Evolutionary conservation across 371 early-diverging fungal species (phyloP).

Genomic region (Mucor circinelloides): DNA sequence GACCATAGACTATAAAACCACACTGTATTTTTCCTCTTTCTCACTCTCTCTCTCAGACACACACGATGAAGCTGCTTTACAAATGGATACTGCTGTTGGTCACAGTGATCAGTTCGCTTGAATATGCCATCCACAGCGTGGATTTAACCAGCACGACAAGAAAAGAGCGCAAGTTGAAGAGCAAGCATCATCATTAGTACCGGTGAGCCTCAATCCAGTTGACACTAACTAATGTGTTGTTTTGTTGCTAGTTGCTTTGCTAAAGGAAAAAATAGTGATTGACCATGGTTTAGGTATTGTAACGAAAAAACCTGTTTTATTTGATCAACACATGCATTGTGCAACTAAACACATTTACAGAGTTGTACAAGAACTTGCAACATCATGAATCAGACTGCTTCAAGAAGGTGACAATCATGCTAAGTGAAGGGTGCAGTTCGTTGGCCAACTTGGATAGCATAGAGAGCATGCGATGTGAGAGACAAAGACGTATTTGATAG

Average conservation of each 20-base stretch:
- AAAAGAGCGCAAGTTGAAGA: background rate
- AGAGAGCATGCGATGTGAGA: constrained; percentile 17
- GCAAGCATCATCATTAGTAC: background rate
- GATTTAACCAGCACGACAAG: background rate
- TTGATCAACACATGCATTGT: background rate
- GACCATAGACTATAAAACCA: background rate
- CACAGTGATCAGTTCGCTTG: background rate
- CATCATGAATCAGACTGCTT: constrained; percentile 24
- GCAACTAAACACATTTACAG: constrained; percentile 2
- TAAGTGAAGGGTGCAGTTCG: constrained; percentile 15
- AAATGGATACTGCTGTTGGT: background rate
- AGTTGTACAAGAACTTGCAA: constrained; percentile 13
- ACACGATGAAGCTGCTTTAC: background rate
- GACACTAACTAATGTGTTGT: background rate
- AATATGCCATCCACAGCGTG: background rate
- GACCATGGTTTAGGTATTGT: constrained; percentile 25
- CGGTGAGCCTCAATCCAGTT: background rate
- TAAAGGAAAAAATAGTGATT: constrained; percentile 13
- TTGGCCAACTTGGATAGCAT: background rate
- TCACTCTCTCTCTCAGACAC: background rate
- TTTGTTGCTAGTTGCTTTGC: background rate
- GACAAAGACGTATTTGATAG: too few relatives aligned
- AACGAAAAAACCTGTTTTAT: constrained; percentile 4
- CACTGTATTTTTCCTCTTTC: too few relatives aligned
- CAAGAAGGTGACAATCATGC: constrained; percentile 8